Evolutionary conservation across 2,329 filamentous ascomycete genomes (phyloP), one percentile per base, ranked within the genome.

Genomic region (Talaromyces sp.): DNA sequence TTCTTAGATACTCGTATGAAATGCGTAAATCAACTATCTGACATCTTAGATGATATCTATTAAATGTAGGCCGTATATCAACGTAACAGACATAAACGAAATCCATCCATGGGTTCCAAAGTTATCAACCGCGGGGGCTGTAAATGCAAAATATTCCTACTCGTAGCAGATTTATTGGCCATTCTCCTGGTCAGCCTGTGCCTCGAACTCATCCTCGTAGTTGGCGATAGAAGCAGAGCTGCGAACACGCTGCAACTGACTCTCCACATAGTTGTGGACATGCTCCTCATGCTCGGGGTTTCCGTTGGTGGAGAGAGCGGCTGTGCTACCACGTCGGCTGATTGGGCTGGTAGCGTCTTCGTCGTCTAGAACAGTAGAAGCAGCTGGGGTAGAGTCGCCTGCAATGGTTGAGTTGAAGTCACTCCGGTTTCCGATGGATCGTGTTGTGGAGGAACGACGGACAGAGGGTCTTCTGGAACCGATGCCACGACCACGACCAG

Each of bases 381-480:
- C 58, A 2, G 60, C 64, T 1, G 63, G 63, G 0, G 66, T 65
- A 1, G 60, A 66, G 22, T 66, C 65, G 9, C 65, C 67, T 10
- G 65, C 63, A 33, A 70, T 61, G 22, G 80, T 78, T 2, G 70
- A 70, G 48, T 84, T 82, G 68, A 88, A 96, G 73, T 96, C 91
- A 68, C 89, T 94, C 48, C 91, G 85, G 49, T 86, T 85, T 32
- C 90, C 89, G 52, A 97, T 91, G 43, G 90, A 95, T 36, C 93
- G 86, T 39, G 85, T 85, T 0, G 90, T 92, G 4, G 91, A 93
- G 4, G 89, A 91, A 51, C 91, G 86, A 33, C 90, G 87, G 63
- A 93, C 79, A 16, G 79, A 77, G 17, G 81, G 81, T 60, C 77
- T 80, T 64, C 60, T 74, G 65, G 57, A 75, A 65, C 53, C 68